Base-by-base conservation (phyloP, 257 asterid species). In the Galeopsis tetrahit region DNA sequence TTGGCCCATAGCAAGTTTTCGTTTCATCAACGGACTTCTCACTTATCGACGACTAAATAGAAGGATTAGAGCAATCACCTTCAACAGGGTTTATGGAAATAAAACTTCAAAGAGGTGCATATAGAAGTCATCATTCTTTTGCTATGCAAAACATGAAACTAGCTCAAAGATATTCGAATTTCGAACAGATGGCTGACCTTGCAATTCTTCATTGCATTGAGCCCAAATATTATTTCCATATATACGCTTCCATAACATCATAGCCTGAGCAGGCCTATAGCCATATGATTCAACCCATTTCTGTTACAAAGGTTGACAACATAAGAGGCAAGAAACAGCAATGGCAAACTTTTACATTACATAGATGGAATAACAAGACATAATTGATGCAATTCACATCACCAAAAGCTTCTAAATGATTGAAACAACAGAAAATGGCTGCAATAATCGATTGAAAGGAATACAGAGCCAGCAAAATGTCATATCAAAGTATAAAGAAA, bases 181-280 rank as follows among this genome's bases (percentile, higher is more conserved):
- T 38, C 75, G 61, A 21, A 35, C 62, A 36, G 15, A 62, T 52
- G 35, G 60, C 71, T 5, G 51, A 91, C 98, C 97, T 91, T 91
- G 85, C 51, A 91, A 73, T 73, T 93, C 97, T 66, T 88, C 97
- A 39, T 21, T 11, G 78, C 78, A 61, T 15, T 76, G 83, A 69
- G 96, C 98, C 98, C 96, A 93, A 34, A 83, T 78, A 76, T 88
- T 86, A 74, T 91, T 76, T 51, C 95, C 87, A 52, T 93, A 93
- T 6, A 93, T 84, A 76, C 93, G 89, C 80, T 89, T 95, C 99
- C 99, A 92, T 63, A 95, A 61, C 98, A 95, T 95, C 87, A 95
- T 59, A 64, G 99, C 98, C 85, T 95, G 98, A 75, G 73, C 91
- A 73, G 97, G 90, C 81, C 93, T 88, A 78, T 68, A 94, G 69